Evolutionary conservation across 345 rosid genomes (phyloP).

Genomic region (Melaleuca quinquenervia): DNA sequence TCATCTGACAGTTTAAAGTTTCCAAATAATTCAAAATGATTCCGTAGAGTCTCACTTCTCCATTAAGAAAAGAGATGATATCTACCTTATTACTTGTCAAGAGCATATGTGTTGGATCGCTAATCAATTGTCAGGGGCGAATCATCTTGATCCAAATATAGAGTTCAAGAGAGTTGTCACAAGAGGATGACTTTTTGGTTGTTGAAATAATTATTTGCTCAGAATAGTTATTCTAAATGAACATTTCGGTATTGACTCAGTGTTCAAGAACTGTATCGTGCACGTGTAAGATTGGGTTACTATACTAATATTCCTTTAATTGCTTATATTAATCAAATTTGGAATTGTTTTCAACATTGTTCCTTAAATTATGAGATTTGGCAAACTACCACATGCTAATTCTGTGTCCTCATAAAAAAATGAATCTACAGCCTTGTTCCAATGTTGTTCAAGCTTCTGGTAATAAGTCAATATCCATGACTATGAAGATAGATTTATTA

Average conservation of each 20-base stretch:
- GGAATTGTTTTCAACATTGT: not conserved
- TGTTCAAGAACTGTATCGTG: not conserved
- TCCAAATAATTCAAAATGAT: rapidly evolving
- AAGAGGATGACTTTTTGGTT: not conserved
- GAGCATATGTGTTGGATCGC: not conserved
- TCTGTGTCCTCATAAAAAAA: no score
- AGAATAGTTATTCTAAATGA: not conserved
- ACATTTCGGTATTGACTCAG: not conserved
- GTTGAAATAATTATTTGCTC: not conserved
- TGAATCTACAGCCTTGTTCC: no score
- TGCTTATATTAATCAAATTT: not conserved
- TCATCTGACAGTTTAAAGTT: no score
- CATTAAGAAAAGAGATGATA: not conserved
- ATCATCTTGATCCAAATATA: not conserved
- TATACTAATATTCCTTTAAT: not conserved
- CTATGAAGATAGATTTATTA: no score
- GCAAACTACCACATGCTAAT: no score
- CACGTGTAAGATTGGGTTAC: rapidly evolving
- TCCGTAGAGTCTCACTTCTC: not conserved
- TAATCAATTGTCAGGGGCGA: not conserved
- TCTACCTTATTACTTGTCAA: not conserved
- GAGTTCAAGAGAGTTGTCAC: not conserved
- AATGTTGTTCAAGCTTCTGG: no score
- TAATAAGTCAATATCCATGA: no score
- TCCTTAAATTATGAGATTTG: not conserved